Evolutionary conservation across 352 stramenopile genomes (phyloP).

Genomic region (Phytophthora nicotianae): DNA sequence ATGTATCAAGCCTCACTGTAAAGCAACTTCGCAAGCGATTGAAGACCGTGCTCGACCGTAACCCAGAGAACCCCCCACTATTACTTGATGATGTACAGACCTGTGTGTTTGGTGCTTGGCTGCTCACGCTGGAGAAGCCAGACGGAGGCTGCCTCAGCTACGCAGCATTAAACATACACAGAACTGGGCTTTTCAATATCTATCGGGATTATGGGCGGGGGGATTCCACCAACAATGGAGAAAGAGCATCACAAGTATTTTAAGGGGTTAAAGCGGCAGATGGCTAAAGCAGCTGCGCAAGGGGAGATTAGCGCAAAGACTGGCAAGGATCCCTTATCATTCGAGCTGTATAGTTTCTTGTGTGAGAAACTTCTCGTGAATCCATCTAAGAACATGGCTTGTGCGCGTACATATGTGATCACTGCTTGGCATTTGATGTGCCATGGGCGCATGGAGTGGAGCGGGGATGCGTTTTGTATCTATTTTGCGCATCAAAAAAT

Average conservation of each 20-base stretch:
- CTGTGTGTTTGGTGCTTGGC: constrained; percentile 19
- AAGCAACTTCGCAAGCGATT: constrained; percentile 4
- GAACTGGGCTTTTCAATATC: constrained; percentile 14
- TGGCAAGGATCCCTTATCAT: no score
- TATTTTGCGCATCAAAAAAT: no score
- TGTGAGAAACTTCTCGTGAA: no score
- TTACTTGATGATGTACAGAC: constrained; percentile 8
- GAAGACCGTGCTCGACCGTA: constrained; percentile 7
- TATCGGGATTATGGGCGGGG: constrained; percentile 12
- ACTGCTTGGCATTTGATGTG: no score
- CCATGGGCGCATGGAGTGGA: no score
- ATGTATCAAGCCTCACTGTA: not conserved
- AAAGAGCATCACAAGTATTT: constrained; percentile 11
- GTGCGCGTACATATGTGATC: no score
- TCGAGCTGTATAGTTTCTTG: no score
- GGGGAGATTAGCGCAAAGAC: no score
- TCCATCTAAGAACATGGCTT: no score
- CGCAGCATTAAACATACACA: constrained; percentile 22
- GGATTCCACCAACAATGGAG: constrained; percentile 5
- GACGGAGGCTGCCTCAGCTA: constrained; percentile 17
- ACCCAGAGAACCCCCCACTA: constrained; percentile 5
- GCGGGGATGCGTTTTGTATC: no score
- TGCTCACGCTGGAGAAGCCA: constrained; percentile 22
- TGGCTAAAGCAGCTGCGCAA: no score
- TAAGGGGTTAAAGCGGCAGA: constrained; percentile 9